Evolutionary conservation across 176 grass and related monocot genomes (phyloP), one percentile per base, ranked within the genome.

Genomic region (Miscanthus lutarioriparius): DNA sequence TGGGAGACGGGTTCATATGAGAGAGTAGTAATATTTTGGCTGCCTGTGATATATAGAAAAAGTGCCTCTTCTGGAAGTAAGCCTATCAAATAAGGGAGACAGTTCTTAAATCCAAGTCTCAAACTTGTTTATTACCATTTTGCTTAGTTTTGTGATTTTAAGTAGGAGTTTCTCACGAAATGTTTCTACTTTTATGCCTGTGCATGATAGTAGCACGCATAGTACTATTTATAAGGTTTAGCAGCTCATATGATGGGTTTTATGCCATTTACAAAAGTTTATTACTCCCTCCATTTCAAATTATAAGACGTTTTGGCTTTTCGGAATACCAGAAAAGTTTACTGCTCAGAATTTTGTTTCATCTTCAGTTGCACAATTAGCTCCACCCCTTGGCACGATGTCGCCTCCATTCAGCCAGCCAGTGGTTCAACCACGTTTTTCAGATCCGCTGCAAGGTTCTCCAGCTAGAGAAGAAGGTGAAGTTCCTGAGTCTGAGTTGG

Each of bases 391-490:
- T 78, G 88, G 58, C 30, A 80, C 83, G 71, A 80, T 87, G 80
- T 74, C 83, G 12, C 70, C 73, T 54, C 9, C 91, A 80, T 91
- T 94, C 53, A 83, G 62, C 37, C 87, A 87, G 80, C 75, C 88
- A 75, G 66, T 91, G 80, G 35, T 75, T 91, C 90, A 82, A 86
- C 64, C 85, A 37, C 85, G 40, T 59, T 82, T 90, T 79, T 59
- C 22, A 59, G 88, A 94, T 86, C 43, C 84, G 39, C 80, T 71
- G 5, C 87, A 95, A 87, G 70, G 83, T 89, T 97, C 92, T 92
- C 91, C 92, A 68, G 90, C 84, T 86, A 93, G 85, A 84, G 92
- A 98, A 91, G 92, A 98, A 81, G 92, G 92, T 63, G 92, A 95
- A 73, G 92, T 95, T 83, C 89, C 90, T 64, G 91, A 98, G 74